Evolutionary conservation across 495 filamentous ascomycete species (phyloP).

Genomic region (Elaphomyces granulatus): DNA sequence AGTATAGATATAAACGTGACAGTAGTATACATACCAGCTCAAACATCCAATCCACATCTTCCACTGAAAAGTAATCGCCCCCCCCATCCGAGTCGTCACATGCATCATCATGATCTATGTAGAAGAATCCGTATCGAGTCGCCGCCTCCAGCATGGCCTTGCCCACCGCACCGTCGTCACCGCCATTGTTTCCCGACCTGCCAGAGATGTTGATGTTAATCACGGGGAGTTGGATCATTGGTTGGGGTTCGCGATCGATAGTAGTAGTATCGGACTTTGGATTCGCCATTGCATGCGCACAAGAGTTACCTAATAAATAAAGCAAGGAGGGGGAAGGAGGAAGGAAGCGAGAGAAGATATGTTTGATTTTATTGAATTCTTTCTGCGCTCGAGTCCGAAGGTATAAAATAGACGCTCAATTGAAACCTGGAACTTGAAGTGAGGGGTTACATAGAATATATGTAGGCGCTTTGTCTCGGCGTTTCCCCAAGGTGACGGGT

Average conservation of each 20-base stretch:
- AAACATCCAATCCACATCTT: constrained; percentile 61
- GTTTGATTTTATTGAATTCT: neutral
- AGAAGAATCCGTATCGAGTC: constrained; percentile 72
- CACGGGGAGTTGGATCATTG: constrained; percentile 59
- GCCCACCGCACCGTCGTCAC: constrained; percentile 43
- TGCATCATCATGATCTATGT: too few species aligned
- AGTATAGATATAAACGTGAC: neutral
- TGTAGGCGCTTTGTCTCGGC: too few species aligned
- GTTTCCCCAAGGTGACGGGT: too few species aligned
- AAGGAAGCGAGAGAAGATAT: neutral
- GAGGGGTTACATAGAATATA: too few species aligned
- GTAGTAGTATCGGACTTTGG: too few species aligned
- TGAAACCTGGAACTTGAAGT: too few species aligned
- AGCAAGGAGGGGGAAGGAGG: too few species aligned
- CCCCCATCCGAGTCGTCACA: too few species aligned
- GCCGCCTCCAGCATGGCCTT: constrained; percentile 66
- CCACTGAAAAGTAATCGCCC: constrained; percentile 46
- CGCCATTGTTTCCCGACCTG: too few species aligned
- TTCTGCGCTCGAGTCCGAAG: neutral
- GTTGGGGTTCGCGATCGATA: constrained; percentile 36
- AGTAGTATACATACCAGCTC: constrained; percentile 39
- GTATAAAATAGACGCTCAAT: neutral
- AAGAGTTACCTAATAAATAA: too few species aligned
- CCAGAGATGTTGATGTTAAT: constrained; percentile 67
- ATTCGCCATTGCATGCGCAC: too few species aligned